A percentile compares a stretch with the other conserved stretches of the same genome.
Conservation (phyloP, 805 yeast genomes). For the Yamadazyma sp. region DNA sequence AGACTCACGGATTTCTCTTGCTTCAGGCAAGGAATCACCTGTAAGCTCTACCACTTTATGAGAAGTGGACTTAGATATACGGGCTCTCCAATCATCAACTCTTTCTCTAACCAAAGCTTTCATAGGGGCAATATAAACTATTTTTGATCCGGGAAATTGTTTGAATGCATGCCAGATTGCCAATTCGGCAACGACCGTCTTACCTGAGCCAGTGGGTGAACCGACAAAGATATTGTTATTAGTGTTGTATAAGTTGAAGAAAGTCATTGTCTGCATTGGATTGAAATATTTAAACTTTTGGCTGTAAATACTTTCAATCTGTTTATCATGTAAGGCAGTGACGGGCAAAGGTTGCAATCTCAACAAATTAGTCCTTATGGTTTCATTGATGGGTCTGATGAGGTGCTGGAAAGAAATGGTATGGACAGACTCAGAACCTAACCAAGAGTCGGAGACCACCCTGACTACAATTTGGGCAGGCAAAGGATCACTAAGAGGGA, state of each 20-base stretch:
- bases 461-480: slow-evolving; percentile 86
- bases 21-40: slow-evolving; percentile 79
- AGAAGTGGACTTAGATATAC: slow-evolving; percentile 48
- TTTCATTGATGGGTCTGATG: slow-evolving; percentile 84
- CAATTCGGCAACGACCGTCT: slow-evolving; percentile 93
- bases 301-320: slow-evolving; percentile 67
- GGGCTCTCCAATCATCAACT: slow-evolving; percentile 73
- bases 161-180: slow-evolving; percentile 97
- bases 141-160: slow-evolving; percentile 74
- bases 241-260: slow-evolving; percentile 81
- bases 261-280: slow-evolving; percentile 98
- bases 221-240: slow-evolving; percentile 86
- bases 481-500: slow-evolving; percentile 84
- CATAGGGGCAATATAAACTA: slow-evolving; percentile 88
- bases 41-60: slow-evolving; percentile 71
- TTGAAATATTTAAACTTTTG: slow-evolving; percentile 80
- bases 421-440: slow-evolving; percentile 76
- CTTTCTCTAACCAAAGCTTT: slow-evolving; percentile 82
- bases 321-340: slow-evolving; percentile 68
- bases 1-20: slow-evolving; percentile 62
- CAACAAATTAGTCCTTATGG: slow-evolving; percentile 77
- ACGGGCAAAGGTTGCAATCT: slow-evolving; percentile 84
- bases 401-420: slow-evolving; percentile 87
- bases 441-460: slow-evolving; percentile 82
- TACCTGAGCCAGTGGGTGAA: slow-evolving; percentile 98